phyloP scores from a whole-genome alignment of 139 green algal genomes.

The Chlamydomonas eustigma region DNA sequence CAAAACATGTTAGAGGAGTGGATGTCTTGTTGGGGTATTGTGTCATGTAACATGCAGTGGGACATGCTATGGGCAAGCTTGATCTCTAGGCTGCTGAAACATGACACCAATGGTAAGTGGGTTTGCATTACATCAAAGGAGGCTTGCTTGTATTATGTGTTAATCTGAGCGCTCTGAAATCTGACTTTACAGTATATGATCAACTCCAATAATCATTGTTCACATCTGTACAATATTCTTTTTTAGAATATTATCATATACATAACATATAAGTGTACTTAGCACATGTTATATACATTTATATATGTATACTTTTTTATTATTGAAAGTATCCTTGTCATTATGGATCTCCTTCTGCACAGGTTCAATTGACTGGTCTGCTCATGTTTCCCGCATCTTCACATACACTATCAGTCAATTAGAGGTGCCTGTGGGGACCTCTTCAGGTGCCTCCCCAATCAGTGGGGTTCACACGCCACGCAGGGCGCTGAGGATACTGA shows the following conservation, averaged over 20 bases:
- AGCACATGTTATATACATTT: not conserved
- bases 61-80: conserved; percentile 58
- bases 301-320: not conserved
- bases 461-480: conserved; percentile 1
- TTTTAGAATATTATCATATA: not conserved
- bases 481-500: not conserved
- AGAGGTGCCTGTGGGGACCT: conserved; percentile 63
- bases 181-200: no score
- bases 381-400: conserved; percentile 42
- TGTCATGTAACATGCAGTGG: conserved; percentile 49
- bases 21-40: conserved; percentile 46
- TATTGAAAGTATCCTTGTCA: not conserved
- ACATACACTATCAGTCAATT: conserved; percentile 59
- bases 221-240: not conserved
- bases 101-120: conserved; percentile 43
- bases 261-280: not conserved
- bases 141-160: no score
- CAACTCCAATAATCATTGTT: no score
- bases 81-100: conserved; percentile 60
- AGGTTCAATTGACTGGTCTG: conserved; percentile 58
- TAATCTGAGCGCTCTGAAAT: no score
- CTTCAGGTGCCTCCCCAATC: conserved; percentile 30
- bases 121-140: no score
- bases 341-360: not conserved
- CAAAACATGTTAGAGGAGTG: conserved; percentile 48